Conservation (phyloP, 495 filamentous ascomycete species). For the Thozetella sp. region DNA sequence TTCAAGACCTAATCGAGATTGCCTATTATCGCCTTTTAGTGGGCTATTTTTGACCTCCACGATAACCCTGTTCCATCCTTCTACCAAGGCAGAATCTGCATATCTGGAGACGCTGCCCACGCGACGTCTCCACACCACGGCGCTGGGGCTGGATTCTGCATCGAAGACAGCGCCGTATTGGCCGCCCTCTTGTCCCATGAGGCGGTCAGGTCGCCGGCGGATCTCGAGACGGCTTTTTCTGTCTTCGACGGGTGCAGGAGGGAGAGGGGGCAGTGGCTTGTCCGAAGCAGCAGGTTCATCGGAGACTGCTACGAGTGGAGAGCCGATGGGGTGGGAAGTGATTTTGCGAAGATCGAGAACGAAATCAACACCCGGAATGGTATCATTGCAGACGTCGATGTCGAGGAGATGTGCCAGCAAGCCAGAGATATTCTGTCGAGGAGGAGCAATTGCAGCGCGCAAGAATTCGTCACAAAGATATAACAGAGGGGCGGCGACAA, state of each 20-base stretch:
- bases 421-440: too few relatives aligned
- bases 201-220: constrained; percentile 23
- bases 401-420: background rate
- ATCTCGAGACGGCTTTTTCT: constrained; percentile 54
- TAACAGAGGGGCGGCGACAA: too few relatives aligned
- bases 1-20: background rate
- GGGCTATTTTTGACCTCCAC: constrained; percentile 59
- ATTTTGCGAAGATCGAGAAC: background rate
- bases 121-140: constrained; percentile 72
- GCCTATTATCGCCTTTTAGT: constrained; percentile 39
- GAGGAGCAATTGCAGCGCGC: too few relatives aligned
- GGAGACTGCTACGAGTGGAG: constrained; percentile 33
- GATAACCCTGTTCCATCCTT: constrained; percentile 63
- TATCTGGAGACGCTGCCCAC: constrained; percentile 73
- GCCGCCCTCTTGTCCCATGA: constrained; percentile 54
- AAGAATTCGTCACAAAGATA: too few relatives aligned
- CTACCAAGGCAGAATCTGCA: constrained; percentile 51
- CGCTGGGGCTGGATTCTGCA: constrained; percentile 66
- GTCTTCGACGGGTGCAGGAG: constrained; percentile 64
- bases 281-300: constrained; percentile 40
- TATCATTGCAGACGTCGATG: background rate
- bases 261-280: constrained; percentile 44
- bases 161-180: constrained; percentile 68
- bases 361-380: background rate
- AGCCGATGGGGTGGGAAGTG: background rate